Conservation (phyloP, 2,329 filamentous ascomycete genomes). For the Colletotrichum sp. region DNA sequence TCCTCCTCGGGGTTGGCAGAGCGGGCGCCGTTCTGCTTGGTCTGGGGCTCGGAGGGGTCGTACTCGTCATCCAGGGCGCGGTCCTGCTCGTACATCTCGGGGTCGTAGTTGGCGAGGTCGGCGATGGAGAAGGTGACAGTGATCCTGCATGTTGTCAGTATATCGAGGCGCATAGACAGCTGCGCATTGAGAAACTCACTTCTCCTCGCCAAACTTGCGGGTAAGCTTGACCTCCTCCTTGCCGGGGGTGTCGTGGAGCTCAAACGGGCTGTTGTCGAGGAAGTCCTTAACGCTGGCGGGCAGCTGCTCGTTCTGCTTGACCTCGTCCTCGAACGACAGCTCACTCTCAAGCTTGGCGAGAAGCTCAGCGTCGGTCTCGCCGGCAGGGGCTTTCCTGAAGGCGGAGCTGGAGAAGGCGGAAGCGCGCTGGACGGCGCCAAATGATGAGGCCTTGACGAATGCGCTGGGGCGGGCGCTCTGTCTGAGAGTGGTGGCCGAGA, state of each 20-base stretch:
- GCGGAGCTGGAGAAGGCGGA: slow-evolving; percentile 53
- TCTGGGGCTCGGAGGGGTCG: slow-evolving; percentile 48
- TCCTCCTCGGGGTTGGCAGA: slow-evolving; percentile 60
- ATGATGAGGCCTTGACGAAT: slow-evolving; percentile 48
- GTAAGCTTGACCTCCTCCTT: slow-evolving; percentile 87
- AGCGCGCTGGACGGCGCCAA: slow-evolving; percentile 42
- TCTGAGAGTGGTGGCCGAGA: slow-evolving; percentile 56
- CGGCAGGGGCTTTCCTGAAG: slow-evolving; percentile 44
- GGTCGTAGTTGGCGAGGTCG: slow-evolving; percentile 73
- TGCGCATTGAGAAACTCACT: slow-evolving; percentile 56
- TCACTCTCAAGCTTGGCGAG: slow-evolving; percentile 85
- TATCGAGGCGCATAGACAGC: not conserved
- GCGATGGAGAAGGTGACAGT: slow-evolving; percentile 84
- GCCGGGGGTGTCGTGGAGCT: slow-evolving; percentile 82
- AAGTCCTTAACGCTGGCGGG: slow-evolving; percentile 86
- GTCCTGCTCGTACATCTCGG: slow-evolving; percentile 63
- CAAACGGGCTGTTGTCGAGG: slow-evolving; percentile 82
- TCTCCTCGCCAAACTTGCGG: slow-evolving; percentile 85
- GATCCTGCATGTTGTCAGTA: slow-evolving; percentile 53
- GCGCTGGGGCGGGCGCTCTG: slow-evolving; percentile 55
- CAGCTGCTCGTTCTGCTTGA: slow-evolving; percentile 73
- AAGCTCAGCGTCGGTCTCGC: slow-evolving; percentile 77
- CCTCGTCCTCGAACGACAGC: slow-evolving; percentile 82
- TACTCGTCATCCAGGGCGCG: slow-evolving; percentile 58
- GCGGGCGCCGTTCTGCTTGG: slow-evolving; percentile 59